phyloP scores from a whole-genome alignment of 352 stramenopile species.

The Pythium folliculosum region DNA sequence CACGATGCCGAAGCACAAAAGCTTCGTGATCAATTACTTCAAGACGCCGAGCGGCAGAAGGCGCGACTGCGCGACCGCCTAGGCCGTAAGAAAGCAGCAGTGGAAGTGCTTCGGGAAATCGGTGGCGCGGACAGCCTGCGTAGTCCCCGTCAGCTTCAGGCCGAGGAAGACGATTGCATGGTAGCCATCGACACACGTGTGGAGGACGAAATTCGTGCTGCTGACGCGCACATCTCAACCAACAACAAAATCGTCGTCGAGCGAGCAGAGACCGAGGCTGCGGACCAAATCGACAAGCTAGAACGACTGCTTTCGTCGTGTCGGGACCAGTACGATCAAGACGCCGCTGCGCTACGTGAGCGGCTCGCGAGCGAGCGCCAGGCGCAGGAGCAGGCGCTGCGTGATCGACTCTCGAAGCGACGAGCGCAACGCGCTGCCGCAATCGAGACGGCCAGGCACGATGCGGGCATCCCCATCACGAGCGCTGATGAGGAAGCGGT shows the following conservation, averaged over 20 bases:
- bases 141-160: constrained; percentile 13
- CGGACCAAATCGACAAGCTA: constrained; percentile 14
- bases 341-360: constrained; percentile 2
- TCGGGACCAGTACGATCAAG: constrained; percentile 9
- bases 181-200: background rate
- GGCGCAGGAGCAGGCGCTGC: constrained; percentile 13
- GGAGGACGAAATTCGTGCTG: background rate
- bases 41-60: constrained; percentile 21
- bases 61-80: constrained; percentile 24
- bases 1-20: constrained; percentile 3
- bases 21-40: background rate
- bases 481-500: constrained; percentile 17
- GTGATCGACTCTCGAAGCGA: constrained; percentile 5
- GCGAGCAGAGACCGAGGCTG: constrained; percentile 1
- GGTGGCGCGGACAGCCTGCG: background rate
- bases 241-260: constrained; percentile 15
- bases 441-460: background rate
- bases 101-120: background rate
- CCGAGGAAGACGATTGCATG: constrained; percentile 5
- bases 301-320: constrained; percentile 10
- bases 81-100: constrained; percentile 15
- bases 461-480: constrained; percentile 8
- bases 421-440: constrained; percentile 8
- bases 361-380: constrained; percentile 17
- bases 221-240: background rate